Conservation (phyloP, 2,329 filamentous ascomycete species). For the Huntiella abstrusa region DNA sequence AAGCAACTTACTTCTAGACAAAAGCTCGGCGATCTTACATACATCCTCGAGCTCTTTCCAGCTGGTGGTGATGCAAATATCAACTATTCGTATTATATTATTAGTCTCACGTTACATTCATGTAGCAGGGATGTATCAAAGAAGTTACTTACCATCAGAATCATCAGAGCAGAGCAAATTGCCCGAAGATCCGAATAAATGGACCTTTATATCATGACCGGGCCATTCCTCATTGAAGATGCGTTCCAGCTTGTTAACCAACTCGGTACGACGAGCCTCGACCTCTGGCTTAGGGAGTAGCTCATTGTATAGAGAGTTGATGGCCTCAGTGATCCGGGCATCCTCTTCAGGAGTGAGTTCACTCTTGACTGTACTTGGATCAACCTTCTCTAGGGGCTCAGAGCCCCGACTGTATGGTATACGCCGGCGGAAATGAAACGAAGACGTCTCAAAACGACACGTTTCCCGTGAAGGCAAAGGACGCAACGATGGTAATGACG, state of each 20-base stretch:
- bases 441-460: constrained; percentile 79
- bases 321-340: constrained; percentile 56
- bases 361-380: constrained; percentile 53
- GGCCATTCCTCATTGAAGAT: constrained; percentile 87
- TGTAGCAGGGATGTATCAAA: background rate
- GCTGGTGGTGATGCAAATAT: constrained; percentile 89
- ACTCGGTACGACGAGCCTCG: constrained; percentile 51
- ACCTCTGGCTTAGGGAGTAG: constrained; percentile 69
- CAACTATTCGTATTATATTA: constrained; percentile 39
- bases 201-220: constrained; percentile 70
- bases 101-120: background rate
- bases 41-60: constrained; percentile 78
- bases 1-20: constrained; percentile 60
- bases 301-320: constrained; percentile 67
- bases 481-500: constrained; percentile 48
- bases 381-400: constrained; percentile 53
- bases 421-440: constrained; percentile 61
- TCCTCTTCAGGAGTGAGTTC: constrained; percentile 56
- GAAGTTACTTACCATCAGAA: constrained; percentile 59
- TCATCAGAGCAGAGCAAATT: constrained; percentile 89
- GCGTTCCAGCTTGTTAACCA: constrained; percentile 74
- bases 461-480: constrained; percentile 40
- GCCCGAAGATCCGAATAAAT: constrained; percentile 94
- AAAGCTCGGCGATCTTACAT: constrained; percentile 71
- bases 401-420: constrained; percentile 86